Evolutionary conservation across 164 flowering plant genomes (phyloP).

Genomic region (Vitis rotundifolia): DNA sequence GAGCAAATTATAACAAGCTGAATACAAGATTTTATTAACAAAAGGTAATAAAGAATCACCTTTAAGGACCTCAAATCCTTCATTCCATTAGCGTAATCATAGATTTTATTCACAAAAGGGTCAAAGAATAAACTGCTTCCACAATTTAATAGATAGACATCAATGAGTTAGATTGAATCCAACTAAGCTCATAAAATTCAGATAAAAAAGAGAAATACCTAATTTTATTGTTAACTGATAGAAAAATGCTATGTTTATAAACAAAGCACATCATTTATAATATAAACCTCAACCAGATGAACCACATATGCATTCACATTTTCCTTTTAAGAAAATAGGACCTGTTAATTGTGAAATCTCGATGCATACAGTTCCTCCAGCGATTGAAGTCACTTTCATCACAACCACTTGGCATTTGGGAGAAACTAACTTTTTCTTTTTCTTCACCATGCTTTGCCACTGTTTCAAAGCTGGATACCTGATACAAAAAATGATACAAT

Average conservation of each 20-base stretch:
- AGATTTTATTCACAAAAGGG: slow-evolving; percentile 63
- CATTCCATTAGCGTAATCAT: slow-evolving; percentile 76
- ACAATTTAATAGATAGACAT: not conserved
- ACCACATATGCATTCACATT: not conserved
- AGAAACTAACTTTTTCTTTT: slow-evolving; percentile 25
- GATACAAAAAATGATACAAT: not conserved
- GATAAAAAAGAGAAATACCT: not conserved
- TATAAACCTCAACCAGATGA: too few species aligned
- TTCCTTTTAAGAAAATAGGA: slow-evolving; percentile 7
- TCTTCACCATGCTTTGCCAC: slow-evolving; percentile 27
- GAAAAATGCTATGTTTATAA: too few species aligned
- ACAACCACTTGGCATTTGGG: slow-evolving; percentile 44
- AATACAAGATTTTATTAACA: not conserved
- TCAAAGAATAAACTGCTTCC: slow-evolving; percentile 82
- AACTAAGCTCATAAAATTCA: not conserved
- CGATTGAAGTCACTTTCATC: slow-evolving; percentile 44
- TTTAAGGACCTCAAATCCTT: slow-evolving; percentile 56
- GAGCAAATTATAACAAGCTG: not conserved
- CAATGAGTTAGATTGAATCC: too few species aligned
- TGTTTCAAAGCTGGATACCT: slow-evolving; percentile 90
- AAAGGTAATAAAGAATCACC: slow-evolving; percentile 40
- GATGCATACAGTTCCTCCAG: slow-evolving; percentile 64
- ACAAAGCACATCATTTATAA: too few species aligned
- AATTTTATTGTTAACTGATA: too few species aligned
- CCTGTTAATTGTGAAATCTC: slow-evolving; percentile 97